phyloP scores from a whole-genome alignment of 2,329 filamentous ascomycete genomes.

The Purpureocillium lavendulum region DNA sequence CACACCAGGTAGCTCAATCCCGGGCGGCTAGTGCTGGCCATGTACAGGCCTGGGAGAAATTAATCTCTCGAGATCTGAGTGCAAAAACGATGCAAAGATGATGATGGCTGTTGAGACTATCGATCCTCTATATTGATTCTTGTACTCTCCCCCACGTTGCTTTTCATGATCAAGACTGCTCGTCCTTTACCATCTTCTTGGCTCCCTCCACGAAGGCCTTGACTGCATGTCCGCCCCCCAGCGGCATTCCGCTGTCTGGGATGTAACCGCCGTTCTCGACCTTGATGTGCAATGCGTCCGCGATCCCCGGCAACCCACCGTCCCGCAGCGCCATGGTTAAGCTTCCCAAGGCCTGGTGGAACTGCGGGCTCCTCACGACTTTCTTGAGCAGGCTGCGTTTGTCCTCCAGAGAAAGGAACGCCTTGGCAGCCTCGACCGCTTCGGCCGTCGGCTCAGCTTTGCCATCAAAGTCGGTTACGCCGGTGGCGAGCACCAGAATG shows the following conservation, averaged over 20 bases:
- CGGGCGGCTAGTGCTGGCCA: too few relatives aligned
- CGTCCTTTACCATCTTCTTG: conserved; percentile 65
- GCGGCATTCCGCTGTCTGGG: conserved; percentile 67
- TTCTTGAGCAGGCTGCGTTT: conserved; percentile 76
- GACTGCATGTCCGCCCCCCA: conserved; percentile 82
- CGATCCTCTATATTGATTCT: too few relatives aligned
- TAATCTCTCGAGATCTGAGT: too few relatives aligned
- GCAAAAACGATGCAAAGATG: too few relatives aligned
- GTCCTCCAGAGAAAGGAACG: conserved; percentile 62
- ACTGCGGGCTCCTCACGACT: conserved; percentile 83
- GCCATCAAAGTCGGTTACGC: conserved; percentile 42
- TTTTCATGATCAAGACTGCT: conserved; percentile 24
- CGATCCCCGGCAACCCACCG: conserved; percentile 82
- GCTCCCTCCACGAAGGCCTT: conserved; percentile 88
- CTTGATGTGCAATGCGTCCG: conserved; percentile 73
- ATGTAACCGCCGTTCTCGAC: conserved; percentile 81
- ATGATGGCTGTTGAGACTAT: too few relatives aligned
- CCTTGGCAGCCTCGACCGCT: conserved; percentile 63
- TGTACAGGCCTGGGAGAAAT: too few relatives aligned
- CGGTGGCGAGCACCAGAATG: conserved; percentile 68
- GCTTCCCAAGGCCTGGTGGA: conserved; percentile 76
- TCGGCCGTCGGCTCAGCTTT: conserved; percentile 60
- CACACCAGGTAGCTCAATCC: too few relatives aligned
- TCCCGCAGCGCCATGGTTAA: conserved; percentile 83
- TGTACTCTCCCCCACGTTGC: too few relatives aligned